Percentiles rank a stretch among this genome's conserved stretches.
Evolutionary conservation across 108 stramenopile species (phyloP).

Genomic region (Epipyxis sp.): DNA sequence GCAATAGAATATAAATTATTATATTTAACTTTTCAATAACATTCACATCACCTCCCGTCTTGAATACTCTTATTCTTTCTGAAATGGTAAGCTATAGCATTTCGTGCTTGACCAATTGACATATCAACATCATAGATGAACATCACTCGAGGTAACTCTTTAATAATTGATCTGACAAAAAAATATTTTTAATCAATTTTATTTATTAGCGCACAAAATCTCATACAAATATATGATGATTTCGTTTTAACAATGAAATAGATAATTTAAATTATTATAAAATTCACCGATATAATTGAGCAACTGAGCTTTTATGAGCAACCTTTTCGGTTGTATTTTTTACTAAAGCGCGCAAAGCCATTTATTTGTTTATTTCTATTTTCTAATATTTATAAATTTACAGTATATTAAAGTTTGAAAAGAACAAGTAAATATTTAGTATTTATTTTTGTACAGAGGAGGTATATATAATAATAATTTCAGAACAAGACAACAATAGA

Average conservation of each 20-base stretch:
- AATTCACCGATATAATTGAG: not conserved
- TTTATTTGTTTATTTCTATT: no score
- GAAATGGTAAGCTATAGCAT: conserved; percentile 67
- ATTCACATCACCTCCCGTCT: conserved; percentile 51
- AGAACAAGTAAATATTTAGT: no score
- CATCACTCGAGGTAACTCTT: conserved; percentile 78
- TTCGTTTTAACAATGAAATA: not conserved
- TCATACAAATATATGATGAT: not conserved
- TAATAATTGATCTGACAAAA: conserved; percentile 14
- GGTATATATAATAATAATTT: no score
- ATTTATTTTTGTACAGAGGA: no score
- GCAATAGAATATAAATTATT: conserved; percentile 17
- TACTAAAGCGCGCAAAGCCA: not conserved
- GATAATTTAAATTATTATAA: not conserved
- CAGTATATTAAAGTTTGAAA: no score
- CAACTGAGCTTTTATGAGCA: not conserved
- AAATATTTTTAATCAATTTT: not conserved
- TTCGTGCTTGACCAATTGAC: conserved; percentile 62
- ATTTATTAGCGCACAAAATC: not conserved
- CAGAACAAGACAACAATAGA: no score
- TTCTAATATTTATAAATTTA: no score
- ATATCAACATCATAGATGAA: conserved; percentile 83
- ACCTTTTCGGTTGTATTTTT: not conserved
- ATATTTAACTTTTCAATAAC: conserved; percentile 11
- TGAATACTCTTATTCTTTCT: conserved; percentile 64